A percentile compares a stretch with the other conserved stretches of the same genome.
Evolutionary conservation across 805 yeast species (phyloP).

Genomic region (Clavispora asparagi): DNA sequence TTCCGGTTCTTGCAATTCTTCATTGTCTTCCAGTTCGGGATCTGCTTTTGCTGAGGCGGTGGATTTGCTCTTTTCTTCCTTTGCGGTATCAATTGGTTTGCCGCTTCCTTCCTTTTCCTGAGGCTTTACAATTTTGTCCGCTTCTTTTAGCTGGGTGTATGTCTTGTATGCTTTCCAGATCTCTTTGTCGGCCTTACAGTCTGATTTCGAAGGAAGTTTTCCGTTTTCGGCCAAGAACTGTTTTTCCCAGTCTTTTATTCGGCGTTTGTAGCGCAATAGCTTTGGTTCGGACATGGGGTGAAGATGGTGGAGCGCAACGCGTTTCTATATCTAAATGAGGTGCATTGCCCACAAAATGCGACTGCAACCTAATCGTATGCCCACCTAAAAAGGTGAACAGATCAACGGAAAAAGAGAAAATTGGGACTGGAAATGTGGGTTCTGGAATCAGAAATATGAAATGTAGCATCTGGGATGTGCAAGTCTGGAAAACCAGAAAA

Average conservation of each 20-base stretch:
- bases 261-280: conserved; percentile 6
- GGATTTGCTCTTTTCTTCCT: conserved; percentile 4
- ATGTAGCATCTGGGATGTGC: too few relatives aligned
- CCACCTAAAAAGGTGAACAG: too few relatives aligned
- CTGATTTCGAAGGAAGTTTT: conserved; percentile 28
- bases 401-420: too few relatives aligned
- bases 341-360: too few relatives aligned
- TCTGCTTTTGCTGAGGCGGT: background rate
- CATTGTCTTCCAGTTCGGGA: conserved; percentile 3
- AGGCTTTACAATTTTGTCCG: background rate
- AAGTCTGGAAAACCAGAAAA: too few relatives aligned
- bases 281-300: conserved; percentile 1
- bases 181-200: conserved; percentile 25
- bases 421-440: too few relatives aligned
- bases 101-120: background rate
- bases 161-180: conserved; percentile 28
- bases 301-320: background rate
- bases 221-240: conserved; percentile 23
- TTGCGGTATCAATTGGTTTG: background rate
- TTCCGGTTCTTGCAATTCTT: conserved; percentile 8
- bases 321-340: background rate
- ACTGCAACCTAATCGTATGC: too few relatives aligned
- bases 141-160: conserved; percentile 18
- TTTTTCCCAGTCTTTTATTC: conserved; percentile 39
- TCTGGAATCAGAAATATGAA: too few relatives aligned